phyloP scores from a whole-genome alignment of 1,284 basidiomycete genomes.

The Trametes hirsuta region DNA sequence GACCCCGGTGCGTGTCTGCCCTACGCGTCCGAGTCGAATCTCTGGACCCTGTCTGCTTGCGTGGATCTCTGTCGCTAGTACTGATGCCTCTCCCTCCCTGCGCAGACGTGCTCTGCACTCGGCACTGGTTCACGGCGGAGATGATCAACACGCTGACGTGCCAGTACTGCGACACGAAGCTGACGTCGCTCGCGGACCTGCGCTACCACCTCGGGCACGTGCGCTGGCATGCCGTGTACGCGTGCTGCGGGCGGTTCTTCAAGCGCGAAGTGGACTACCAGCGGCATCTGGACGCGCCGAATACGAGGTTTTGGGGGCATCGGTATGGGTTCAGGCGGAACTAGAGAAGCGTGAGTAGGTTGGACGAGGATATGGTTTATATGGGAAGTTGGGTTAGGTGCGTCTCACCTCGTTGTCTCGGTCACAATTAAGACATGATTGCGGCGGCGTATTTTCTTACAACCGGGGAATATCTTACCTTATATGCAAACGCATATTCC shows the following conservation, averaged over 20 bases:
- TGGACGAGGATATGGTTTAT: no score
- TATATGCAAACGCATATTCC: no score
- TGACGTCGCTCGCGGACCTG: conserved; percentile 41
- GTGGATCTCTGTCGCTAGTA: no score
- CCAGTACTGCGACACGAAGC: conserved; percentile 40
- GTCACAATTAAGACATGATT: no score
- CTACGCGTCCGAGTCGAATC: neutral
- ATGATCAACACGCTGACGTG: conserved; percentile 42
- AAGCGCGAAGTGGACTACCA: conserved; percentile 37
- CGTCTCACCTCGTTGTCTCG: no score
- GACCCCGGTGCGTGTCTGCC: conserved; percentile 33
- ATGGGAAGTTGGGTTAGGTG: no score
- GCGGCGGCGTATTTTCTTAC: no score
- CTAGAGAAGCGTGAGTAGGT: neutral
- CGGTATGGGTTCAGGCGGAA: conserved; percentile 4
- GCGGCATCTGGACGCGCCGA: conserved; percentile 30
- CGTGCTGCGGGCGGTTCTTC: conserved; percentile 47
- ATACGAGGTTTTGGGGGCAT: conserved; percentile 5
- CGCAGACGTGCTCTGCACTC: conserved; percentile 35
- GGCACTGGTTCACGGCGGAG: conserved; percentile 40
- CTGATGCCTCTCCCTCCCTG: neutral
- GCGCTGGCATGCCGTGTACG: conserved; percentile 39
- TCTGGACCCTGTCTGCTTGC: neutral
- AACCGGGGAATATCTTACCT: no score
- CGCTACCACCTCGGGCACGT: conserved; percentile 41